A percentile compares a stretch with the other conserved stretches of the same genome.
Evolutionary conservation across 2,329 filamentous ascomycete species (phyloP).

Genomic region (Diaporthe sp.): DNA sequence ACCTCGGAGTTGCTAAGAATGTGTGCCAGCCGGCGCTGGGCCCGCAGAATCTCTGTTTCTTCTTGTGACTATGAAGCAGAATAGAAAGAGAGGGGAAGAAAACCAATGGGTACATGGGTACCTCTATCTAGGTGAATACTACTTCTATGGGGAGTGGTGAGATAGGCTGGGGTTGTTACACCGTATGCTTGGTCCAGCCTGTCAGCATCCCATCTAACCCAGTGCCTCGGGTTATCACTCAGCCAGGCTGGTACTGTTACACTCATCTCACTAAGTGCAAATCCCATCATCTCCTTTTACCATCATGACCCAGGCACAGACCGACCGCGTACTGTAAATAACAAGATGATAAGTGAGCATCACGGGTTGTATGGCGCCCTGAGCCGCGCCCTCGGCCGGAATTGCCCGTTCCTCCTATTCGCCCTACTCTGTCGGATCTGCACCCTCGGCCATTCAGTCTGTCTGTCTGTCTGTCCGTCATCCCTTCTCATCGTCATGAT

Average conservation of each 20-base stretch:
- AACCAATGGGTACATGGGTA: too few relatives aligned
- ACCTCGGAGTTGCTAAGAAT: slow-evolving; percentile 5
- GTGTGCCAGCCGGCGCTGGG: neutral
- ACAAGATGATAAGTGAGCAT: neutral
- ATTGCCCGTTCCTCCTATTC: neutral
- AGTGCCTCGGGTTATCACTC: neutral
- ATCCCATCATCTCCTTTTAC: neutral
- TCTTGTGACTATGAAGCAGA: neutral
- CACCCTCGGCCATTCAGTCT: neutral
- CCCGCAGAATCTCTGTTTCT: neutral
- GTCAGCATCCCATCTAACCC: neutral
- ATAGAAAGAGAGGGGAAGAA: neutral
- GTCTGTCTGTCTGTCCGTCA: too few relatives aligned
- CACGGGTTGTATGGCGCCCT: neutral
- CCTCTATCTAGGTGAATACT: too few relatives aligned
- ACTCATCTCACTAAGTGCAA: neutral
- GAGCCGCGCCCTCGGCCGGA: neutral
- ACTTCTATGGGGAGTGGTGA: too few relatives aligned
- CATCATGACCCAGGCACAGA: neutral
- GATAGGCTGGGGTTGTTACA: neutral
- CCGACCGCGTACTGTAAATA: too few relatives aligned
- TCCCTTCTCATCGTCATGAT: neutral
- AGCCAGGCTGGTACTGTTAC: neutral
- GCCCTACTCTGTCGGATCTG: neutral
- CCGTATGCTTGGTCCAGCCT: slow-evolving; percentile 1